Evolutionary conservation across 2,329 filamentous ascomycete species (phyloP).

Genomic region (Albifimbria verrucaria): DNA sequence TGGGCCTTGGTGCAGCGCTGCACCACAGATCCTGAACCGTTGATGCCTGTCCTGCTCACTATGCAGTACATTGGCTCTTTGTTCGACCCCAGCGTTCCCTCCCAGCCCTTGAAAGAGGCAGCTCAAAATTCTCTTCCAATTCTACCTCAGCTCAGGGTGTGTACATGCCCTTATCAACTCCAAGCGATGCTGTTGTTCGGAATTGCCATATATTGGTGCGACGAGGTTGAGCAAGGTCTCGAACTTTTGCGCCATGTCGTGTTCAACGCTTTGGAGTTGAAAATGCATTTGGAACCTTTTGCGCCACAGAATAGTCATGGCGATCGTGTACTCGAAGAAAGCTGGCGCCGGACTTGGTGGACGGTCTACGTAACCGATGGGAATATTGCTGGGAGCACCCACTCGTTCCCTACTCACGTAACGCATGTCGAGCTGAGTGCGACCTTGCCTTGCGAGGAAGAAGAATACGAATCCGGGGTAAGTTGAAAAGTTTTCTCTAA

Average conservation of each 20-base stretch:
- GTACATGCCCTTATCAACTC: background rate
- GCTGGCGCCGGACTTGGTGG: conserved; percentile 82
- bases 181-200: background rate
- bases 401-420: conserved; percentile 60
- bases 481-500: too few species aligned
- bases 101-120: background rate
- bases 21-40: background rate
- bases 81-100: background rate
- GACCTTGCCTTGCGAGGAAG: conserved; percentile 70
- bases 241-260: background rate
- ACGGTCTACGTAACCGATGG: conserved; percentile 68
- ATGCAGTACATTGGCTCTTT: background rate
- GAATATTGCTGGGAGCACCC: conserved; percentile 71
- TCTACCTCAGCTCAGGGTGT: background rate
- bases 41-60: background rate
- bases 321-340: conserved; percentile 65
- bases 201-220: background rate
- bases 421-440: conserved; percentile 62
- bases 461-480: conserved; percentile 53
- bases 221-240: background rate
- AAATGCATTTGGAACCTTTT: conserved; percentile 35
- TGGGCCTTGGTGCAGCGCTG: background rate
- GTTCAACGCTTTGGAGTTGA: background rate
- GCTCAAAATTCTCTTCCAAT: background rate
- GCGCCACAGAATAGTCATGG: conserved; percentile 55